These are phyloP conservation scores for Aureobasidium sp. DNA, from an alignment of 2,329 filamentous ascomycete genomes.

Conservation along the genomic window DNA sequence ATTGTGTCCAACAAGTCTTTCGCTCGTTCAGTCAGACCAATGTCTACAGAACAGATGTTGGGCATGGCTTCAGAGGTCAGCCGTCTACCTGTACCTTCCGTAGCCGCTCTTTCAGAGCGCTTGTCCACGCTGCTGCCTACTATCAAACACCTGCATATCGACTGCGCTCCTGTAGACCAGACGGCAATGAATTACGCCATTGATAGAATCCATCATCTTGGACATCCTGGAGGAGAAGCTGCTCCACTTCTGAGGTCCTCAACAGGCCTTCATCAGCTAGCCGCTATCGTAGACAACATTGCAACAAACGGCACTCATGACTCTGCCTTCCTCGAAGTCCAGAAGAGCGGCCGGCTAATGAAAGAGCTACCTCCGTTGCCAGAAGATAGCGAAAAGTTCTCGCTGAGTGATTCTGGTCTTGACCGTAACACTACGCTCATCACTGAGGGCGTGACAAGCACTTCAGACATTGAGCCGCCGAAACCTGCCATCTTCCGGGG, in stretches of 20 bases:
- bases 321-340: constrained; percentile 21
- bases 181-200: constrained; percentile 32
- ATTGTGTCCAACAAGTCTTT: constrained; percentile 6
- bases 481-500: constrained; percentile 24
- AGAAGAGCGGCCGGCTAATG: constrained; percentile 22
- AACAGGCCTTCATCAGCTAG: constrained; percentile 31
- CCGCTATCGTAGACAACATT: constrained; percentile 32
- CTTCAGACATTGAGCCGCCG: neutral
- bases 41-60: constrained; percentile 37
- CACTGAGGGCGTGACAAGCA: neutral
- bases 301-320: constrained; percentile 32
- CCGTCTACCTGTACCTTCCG: constrained; percentile 40
- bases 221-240: constrained; percentile 22
- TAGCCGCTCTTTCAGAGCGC: constrained; percentile 39
- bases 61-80: constrained; percentile 38
- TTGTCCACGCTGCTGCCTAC: constrained; percentile 41
- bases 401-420: constrained; percentile 9
- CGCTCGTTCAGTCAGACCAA: constrained; percentile 20
- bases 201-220: constrained; percentile 28
- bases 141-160: constrained; percentile 34
- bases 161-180: constrained; percentile 30
- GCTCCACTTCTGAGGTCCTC: constrained; percentile 24
- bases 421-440: constrained; percentile 8
- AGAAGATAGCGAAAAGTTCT: constrained; percentile 15
- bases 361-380: constrained; percentile 33